Evolutionary conservation across 306 rosid genomes (phyloP).

Genomic region (Pyrus communis): DNA sequence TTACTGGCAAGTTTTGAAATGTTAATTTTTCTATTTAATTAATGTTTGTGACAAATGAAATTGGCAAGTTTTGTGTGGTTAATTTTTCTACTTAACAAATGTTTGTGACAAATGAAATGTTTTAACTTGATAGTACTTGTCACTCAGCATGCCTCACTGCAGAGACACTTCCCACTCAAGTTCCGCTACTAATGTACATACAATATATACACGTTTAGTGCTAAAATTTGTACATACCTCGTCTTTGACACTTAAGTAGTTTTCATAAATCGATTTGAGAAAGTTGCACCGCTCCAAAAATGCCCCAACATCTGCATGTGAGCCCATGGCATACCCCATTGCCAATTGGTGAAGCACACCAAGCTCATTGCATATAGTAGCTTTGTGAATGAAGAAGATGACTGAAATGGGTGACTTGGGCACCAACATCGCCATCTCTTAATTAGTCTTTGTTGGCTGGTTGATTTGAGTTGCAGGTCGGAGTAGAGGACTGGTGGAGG

Average conservation of each 20-base stretch:
- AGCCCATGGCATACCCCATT: neutral
- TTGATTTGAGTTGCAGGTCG: neutral
- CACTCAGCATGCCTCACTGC: neutral
- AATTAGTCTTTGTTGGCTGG: neutral
- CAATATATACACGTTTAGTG: neutral
- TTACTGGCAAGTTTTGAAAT: too few species aligned
- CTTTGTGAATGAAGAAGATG: neutral
- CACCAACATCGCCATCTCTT: neutral
- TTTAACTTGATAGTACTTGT: too few species aligned
- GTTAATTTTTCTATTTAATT: too few species aligned
- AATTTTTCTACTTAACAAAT: too few species aligned
- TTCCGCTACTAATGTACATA: neutral
- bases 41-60: too few species aligned
- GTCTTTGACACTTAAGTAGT: conserved; percentile 3
- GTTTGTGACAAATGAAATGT: too few species aligned
- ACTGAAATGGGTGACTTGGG: conserved; percentile 6
- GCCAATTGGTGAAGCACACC: conserved; percentile 12
- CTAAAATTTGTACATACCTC: neutral
- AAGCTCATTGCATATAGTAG: conserved; percentile 8
- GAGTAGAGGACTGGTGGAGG: neutral
- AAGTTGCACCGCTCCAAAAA: neutral
- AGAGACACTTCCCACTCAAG: neutral
- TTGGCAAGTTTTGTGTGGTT: too few species aligned
- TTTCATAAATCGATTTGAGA: conserved; percentile 3
- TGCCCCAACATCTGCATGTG: neutral